Conservation (phyloP, 2,329 filamentous ascomycete species). For the Westerdykella aurantiaca region DNA sequence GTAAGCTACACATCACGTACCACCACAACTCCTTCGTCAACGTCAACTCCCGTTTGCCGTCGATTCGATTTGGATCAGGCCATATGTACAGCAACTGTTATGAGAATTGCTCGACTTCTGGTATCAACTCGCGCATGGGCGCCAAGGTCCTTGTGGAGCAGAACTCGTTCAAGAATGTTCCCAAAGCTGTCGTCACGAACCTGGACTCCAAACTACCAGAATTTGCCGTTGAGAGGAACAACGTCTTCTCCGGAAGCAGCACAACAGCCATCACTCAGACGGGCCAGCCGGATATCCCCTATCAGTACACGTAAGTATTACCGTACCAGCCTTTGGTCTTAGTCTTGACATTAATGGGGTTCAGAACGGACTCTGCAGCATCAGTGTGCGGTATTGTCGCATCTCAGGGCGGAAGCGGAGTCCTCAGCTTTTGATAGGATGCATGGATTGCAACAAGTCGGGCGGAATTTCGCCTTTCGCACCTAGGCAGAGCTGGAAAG, state of each 20-base stretch:
- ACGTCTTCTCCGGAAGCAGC: slow-evolving; percentile 37
- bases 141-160: slow-evolving; percentile 42
- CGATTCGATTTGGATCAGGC: slow-evolving; percentile 59
- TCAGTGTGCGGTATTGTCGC: background rate
- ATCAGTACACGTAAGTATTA: slow-evolving; percentile 50
- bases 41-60: slow-evolving; percentile 58
- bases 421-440: background rate
- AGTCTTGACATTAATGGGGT: background rate
- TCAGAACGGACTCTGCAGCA: background rate
- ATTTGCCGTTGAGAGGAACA: slow-evolving; percentile 44
- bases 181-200: slow-evolving; percentile 52
- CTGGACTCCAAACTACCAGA: slow-evolving; percentile 53
- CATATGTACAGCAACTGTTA: slow-evolving; percentile 54
- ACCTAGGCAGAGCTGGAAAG: too few relatives aligned
- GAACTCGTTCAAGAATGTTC: slow-evolving; percentile 52
- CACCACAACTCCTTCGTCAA: slow-evolving; percentile 62
- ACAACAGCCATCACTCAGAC: slow-evolving; percentile 47
- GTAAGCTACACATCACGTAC: slow-evolving; percentile 59
- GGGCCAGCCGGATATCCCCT: slow-evolving; percentile 49
- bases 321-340: slow-evolving; percentile 15
- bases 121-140: slow-evolving; percentile 41
- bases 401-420: background rate
- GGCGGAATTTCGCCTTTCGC: too few relatives aligned
- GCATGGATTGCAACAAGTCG: too few relatives aligned
- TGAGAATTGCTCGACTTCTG: slow-evolving; percentile 32